These are phyloP conservation scores for Aureobasidium lini DNA, from an alignment of 2,329 filamentous ascomycete species.

Conservation along the genomic window DNA sequence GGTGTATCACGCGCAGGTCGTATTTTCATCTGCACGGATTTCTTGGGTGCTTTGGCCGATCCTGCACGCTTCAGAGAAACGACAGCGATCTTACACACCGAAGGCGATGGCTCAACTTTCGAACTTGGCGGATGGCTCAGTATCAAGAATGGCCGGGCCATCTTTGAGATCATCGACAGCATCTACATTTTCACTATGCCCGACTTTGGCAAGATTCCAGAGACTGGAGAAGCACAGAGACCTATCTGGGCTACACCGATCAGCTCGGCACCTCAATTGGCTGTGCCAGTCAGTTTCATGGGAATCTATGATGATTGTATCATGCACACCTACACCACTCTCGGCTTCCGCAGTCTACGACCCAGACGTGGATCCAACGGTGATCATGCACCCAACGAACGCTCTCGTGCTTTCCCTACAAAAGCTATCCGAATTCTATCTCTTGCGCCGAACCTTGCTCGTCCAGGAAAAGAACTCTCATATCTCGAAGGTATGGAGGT, in stretches of 20 bases:
- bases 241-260: slow-evolving; percentile 26
- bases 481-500: not conserved
- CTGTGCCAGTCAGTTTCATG: slow-evolving; percentile 42
- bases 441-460: slow-evolving; percentile 25
- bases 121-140: slow-evolving; percentile 42
- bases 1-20: slow-evolving; percentile 38
- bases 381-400: not conserved
- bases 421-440: slow-evolving; percentile 35
- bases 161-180: slow-evolving; percentile 38
- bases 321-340: slow-evolving; percentile 36
- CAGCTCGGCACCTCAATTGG: slow-evolving; percentile 31
- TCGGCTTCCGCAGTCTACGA: not conserved
- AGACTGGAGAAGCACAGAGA: slow-evolving; percentile 9
- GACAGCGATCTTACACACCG: slow-evolving; percentile 35
- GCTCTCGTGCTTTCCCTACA: slow-evolving; percentile 31
- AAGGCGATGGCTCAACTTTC: slow-evolving; percentile 33
- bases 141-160: slow-evolving; percentile 34
- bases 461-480: not conserved
- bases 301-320: slow-evolving; percentile 40
- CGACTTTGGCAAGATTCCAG: slow-evolving; percentile 22
- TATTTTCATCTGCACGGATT: slow-evolving; percentile 38
- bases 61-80: slow-evolving; percentile 22
- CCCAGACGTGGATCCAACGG: not conserved
- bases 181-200: slow-evolving; percentile 37
- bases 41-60: slow-evolving; percentile 31